phyloP scores from a whole-genome alignment of 352 stramenopile species.

The Phytopythium boreale region DNA sequence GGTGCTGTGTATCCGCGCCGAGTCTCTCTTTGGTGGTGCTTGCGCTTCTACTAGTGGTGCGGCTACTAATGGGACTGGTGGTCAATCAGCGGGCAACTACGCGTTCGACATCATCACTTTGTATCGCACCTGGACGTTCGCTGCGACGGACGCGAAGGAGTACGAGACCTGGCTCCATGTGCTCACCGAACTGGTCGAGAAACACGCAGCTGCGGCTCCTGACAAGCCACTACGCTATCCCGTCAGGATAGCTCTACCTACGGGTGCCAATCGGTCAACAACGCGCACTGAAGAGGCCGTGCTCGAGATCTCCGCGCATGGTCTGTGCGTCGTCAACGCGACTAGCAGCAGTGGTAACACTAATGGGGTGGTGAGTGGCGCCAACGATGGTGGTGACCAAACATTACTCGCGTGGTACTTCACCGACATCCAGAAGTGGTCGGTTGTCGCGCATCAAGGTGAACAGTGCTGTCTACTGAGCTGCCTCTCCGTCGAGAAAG shows the following conservation, averaged over 20 bases:
- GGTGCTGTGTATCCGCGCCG: slow-evolving; percentile 60
- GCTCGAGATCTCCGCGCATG: slow-evolving; percentile 58
- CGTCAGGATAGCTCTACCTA: slow-evolving; percentile 29
- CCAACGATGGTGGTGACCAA: slow-evolving; percentile 34
- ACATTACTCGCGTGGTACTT: slow-evolving; percentile 75
- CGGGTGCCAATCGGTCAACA: slow-evolving; percentile 23
- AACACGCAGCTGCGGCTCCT: slow-evolving; percentile 44
- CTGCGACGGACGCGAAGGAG: slow-evolving; percentile 33
- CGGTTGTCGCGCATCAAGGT: slow-evolving; percentile 49
- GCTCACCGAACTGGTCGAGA: slow-evolving; percentile 51
- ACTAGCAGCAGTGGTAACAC: neutral
- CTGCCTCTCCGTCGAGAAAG: slow-evolving; percentile 19
- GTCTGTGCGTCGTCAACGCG: slow-evolving; percentile 37
- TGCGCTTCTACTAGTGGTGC: slow-evolving; percentile 1
- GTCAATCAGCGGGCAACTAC: slow-evolving; percentile 12
- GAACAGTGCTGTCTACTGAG: slow-evolving; percentile 59
- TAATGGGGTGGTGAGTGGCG: neutral
- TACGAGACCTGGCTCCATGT: slow-evolving; percentile 63
- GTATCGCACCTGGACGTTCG: slow-evolving; percentile 77
- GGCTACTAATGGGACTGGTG: slow-evolving; percentile 2
- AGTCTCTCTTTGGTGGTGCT: slow-evolving; percentile 23
- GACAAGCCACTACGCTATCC: slow-evolving; percentile 48
- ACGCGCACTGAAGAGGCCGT: slow-evolving; percentile 37
- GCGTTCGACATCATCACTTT: slow-evolving; percentile 74
- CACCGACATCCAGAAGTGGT: slow-evolving; percentile 78